A percentile compares a stretch with the other conserved stretches of the same genome.
Conservation (phyloP, 306 rosid genomes). For the Phaseolus lunatus region DNA sequence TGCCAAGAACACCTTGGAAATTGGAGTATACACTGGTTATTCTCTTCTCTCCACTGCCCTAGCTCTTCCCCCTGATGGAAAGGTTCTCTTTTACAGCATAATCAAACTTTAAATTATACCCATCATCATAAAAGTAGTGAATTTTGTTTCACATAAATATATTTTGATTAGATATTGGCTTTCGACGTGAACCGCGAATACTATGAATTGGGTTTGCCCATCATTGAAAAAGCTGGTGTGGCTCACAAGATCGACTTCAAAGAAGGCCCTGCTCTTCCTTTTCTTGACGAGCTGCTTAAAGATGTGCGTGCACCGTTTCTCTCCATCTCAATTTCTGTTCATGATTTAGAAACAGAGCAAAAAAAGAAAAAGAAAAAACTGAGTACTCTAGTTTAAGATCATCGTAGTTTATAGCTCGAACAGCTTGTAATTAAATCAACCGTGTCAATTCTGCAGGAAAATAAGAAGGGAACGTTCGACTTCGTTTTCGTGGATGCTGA, state of each 20-base stretch:
- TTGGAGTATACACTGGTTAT: conserved; percentile 92
- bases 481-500: conserved; percentile 90
- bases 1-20: conserved; percentile 89
- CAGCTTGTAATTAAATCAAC: neutral
- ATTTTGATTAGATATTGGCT: conserved; percentile 72
- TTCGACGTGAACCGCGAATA: conserved; percentile 81
- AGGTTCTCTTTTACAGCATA: conserved; percentile 48
- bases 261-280: conserved; percentile 91
- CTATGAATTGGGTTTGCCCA: conserved; percentile 78
- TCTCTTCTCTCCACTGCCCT: conserved; percentile 89
- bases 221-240: conserved; percentile 79
- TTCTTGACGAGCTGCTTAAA: conserved; percentile 66
- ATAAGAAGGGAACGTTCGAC: conserved; percentile 65
- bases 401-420: too few relatives aligned
- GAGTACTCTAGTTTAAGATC: too few relatives aligned
- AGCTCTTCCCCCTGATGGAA: conserved; percentile 86
- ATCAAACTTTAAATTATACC: neutral
- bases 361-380: neutral
- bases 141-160: neutral
- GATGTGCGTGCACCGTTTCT: conserved; percentile 51
- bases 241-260: conserved; percentile 85
- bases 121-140: neutral
- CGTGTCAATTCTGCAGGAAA: conserved; percentile 53
- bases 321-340: neutral
- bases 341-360: neutral